Conservation (phyloP, 169 alveolate genomes). For the Eimeria acervulina region DNA sequence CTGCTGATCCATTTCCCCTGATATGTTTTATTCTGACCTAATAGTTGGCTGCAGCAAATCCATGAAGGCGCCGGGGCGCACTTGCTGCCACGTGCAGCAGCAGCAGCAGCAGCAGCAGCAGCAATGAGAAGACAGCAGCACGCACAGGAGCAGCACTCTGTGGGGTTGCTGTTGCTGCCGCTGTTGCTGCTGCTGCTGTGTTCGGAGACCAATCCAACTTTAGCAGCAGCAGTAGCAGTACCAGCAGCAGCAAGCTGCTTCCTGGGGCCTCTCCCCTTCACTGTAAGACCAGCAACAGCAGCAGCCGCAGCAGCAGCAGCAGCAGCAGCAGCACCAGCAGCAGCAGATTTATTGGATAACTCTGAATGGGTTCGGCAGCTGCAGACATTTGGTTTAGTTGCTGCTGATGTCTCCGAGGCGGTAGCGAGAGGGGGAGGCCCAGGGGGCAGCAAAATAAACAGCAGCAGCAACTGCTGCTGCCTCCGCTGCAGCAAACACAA, state of each 20-base stretch:
- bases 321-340: conserved; percentile 60
- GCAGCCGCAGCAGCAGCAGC: conserved; percentile 51
- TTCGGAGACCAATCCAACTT: background rate
- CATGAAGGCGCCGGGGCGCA: background rate
- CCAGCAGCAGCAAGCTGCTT: conserved; percentile 4
- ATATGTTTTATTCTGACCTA: background rate
- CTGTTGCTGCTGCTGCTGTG: conserved; percentile 31
- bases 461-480: conserved; percentile 35
- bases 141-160: background rate
- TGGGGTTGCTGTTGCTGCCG: conserved; percentile 2
- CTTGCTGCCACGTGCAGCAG: background rate
- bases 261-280: background rate
- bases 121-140: background rate
- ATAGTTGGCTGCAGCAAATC: background rate
- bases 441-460: background rate
- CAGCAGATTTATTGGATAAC: conserved; percentile 9
- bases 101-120: background rate
- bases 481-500: conserved; percentile 9
- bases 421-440: background rate
- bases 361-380: conserved; percentile 11
- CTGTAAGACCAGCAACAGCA: no score
- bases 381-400: background rate
- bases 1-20: background rate
- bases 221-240: background rate
- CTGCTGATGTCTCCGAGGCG: conserved; percentile 6